A percentile compares a stretch with the other conserved stretches of the same genome.
Evolutionary conservation across 2,329 filamentous ascomycete species (phyloP).

Genomic region (Corynespora cassiicola): DNA sequence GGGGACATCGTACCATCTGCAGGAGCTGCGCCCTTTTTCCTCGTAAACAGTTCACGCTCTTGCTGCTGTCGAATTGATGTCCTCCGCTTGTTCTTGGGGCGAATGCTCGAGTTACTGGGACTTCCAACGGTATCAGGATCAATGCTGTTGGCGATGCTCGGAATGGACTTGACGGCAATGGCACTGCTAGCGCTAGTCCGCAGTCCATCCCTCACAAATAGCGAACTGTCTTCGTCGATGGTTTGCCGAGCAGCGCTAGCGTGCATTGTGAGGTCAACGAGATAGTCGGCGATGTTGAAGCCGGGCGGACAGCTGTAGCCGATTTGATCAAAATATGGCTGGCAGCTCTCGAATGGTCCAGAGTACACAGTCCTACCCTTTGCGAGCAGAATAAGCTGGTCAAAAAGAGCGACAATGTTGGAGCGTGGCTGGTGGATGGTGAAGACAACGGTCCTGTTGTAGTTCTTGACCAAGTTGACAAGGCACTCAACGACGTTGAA

Average conservation of each 20-base stretch:
- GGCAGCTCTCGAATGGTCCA: conserved; percentile 85
- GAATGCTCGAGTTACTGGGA: conserved; percentile 65
- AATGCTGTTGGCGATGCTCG: conserved; percentile 80
- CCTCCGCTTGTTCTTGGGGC: conserved; percentile 73
- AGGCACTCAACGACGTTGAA: conserved; percentile 98
- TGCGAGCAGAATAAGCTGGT: conserved; percentile 88
- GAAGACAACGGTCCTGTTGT: conserved; percentile 96
- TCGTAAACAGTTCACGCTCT: conserved; percentile 87
- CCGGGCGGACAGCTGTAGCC: conserved; percentile 94
- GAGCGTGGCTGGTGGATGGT: conserved; percentile 98
- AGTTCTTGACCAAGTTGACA: conserved; percentile 91
- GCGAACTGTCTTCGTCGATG: conserved; percentile 62
- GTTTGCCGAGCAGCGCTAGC: conserved; percentile 67
- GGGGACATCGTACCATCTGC: conserved; percentile 63
- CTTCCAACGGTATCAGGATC: conserved; percentile 67
- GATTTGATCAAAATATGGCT: conserved; percentile 88
- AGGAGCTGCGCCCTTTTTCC: conserved; percentile 69
- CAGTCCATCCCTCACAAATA: conserved; percentile 67
- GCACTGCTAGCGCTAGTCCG: conserved; percentile 85
- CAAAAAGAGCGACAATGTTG: conserved; percentile 97
- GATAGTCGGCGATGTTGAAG: conserved; percentile 98
- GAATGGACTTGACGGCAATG: conserved; percentile 86
- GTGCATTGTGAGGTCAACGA: conserved; percentile 98
- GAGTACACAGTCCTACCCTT: conserved; percentile 92
- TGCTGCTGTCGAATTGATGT: conserved; percentile 86